Base-by-base conservation (phyloP, 2,329 filamentous ascomycete species). In the Fusarium paranaense region DNA sequence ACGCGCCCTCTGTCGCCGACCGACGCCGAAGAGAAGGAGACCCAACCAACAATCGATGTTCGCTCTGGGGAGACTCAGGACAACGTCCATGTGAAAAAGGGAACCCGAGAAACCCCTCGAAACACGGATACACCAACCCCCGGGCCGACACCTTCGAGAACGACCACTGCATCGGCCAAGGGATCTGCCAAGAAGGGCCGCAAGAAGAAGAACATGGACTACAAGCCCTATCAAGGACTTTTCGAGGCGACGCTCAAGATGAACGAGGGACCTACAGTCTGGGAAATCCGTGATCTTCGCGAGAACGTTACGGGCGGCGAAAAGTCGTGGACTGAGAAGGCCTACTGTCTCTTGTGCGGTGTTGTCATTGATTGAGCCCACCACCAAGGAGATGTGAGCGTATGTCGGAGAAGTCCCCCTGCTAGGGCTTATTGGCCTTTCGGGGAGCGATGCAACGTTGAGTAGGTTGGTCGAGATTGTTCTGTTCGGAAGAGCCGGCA, bases 221-320 rank as follows among this genome's bases (percentile, higher is more conserved):
- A 79, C 62, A 87, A 85, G 75, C 86, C 87, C 3, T 90, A 89
- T 76, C 81, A 86, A 45, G 87, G 86, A 0, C 79, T 88, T 6
- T 90, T 90, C 65, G 83, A 88, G 58, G 89, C 86, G 5, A 82
- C 80, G 3, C 81, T 90, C 27, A 82, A 83, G 70, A 85, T 87
- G 77, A 85, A 86, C 42, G 80, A 82, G 5, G 86, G 84, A 5
- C 86, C 87, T 20, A 86, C 88, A 1, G 78, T 84, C 25, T 84
- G 90, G 60, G 86, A 89, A 71, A 86, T 90, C 60, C 84, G 79
- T 30, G 89, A 90, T 72, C 79, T 90, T 54, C 84, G 89, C 56
- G 77, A 84, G 33, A 82, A 83, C 11, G 80, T 90, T 8, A 78
- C 78, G 3, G 87, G 85, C 11, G 88, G 88, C 3, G 85, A 86